Percentiles rank a stretch among this genome's conserved stretches.
phyloP scores from a whole-genome alignment of 192 early-diverging fungal species.

The Linnemannia exigua region DNA sequence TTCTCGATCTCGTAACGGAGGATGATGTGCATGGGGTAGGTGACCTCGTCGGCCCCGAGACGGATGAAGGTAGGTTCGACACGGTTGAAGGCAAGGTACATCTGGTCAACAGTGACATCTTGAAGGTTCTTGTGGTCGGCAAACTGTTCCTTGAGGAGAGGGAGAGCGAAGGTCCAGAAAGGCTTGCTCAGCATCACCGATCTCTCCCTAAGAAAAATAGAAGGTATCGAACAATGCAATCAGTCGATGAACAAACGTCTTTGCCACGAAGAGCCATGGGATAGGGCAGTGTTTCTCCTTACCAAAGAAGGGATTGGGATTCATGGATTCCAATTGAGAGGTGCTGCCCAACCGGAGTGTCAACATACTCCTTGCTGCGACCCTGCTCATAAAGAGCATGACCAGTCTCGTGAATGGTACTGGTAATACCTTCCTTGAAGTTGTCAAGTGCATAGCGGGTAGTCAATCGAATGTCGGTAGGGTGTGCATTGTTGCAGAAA shows the following conservation, averaged over 20 bases:
- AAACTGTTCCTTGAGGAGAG: slow-evolving; percentile 52
- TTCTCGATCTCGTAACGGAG: slow-evolving; percentile 58
- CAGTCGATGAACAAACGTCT: no score
- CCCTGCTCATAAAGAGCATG: slow-evolving; percentile 62
- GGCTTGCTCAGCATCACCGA: slow-evolving; percentile 45
- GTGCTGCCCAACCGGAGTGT: slow-evolving; percentile 34
- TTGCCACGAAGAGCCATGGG: no score
- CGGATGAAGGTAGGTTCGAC: slow-evolving; percentile 54
- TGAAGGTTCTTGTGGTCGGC: slow-evolving; percentile 37
- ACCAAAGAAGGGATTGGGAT: slow-evolving; percentile 43
- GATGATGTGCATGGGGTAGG: slow-evolving; percentile 58
- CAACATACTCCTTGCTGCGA: slow-evolving; percentile 39
- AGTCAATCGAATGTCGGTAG: slow-evolving; percentile 59
- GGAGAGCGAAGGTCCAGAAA: slow-evolving; percentile 57
- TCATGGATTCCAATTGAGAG: slow-evolving; percentile 57
- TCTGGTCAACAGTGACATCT: slow-evolving; percentile 17
- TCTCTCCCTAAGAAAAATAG: slow-evolving; percentile 52
- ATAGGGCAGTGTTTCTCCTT: no score
- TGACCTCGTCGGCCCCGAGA: slow-evolving; percentile 57
- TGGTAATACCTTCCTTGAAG: slow-evolving; percentile 54
- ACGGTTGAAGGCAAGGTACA: slow-evolving; percentile 54
- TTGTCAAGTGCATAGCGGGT: slow-evolving; percentile 52
- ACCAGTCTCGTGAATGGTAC: slow-evolving; percentile 60
- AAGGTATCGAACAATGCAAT: no score
- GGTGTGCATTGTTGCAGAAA: slow-evolving; percentile 46